Conservation (phyloP, 768 basidiomycete species). For the Suillus subluteus region DNA sequence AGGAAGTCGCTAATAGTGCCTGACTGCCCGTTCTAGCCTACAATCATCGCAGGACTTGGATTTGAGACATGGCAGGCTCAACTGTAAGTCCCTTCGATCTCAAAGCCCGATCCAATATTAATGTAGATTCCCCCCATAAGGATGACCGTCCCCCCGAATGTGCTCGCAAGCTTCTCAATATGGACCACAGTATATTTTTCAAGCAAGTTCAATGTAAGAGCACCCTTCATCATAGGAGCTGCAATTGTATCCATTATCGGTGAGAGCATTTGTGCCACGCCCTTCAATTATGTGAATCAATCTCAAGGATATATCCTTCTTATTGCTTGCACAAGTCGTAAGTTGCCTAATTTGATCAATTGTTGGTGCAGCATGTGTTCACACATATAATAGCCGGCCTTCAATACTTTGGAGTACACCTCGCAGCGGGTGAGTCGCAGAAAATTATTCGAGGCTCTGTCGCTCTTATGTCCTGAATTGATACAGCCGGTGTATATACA, state of each 20-base stretch:
- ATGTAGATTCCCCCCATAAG: conserved; percentile 30
- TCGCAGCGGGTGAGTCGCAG: conserved; percentile 41
- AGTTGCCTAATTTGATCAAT: conserved; percentile 16
- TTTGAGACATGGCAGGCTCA: conserved; percentile 65
- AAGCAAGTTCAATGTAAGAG: conserved; percentile 47
- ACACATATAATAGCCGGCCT: conserved; percentile 41
- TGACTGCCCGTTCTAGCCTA: conserved; percentile 43
- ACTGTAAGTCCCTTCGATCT: conserved; percentile 40
- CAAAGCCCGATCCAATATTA: background rate
- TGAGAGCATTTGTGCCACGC: conserved; percentile 22
- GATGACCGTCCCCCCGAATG: conserved; percentile 64
- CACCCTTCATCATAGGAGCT: conserved; percentile 55
- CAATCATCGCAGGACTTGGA: conserved; percentile 61
- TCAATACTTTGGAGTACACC: conserved; percentile 61
- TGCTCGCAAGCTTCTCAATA: conserved; percentile 52
- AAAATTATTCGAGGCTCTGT: background rate
- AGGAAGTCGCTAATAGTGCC: background rate
- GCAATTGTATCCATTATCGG: conserved; percentile 57
- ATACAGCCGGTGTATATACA: conserved; percentile 53
- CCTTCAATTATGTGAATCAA: background rate
- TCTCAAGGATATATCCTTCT: conserved; percentile 57
- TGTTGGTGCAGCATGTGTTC: background rate
- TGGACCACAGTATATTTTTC: conserved; percentile 55
- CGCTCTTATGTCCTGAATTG: background rate
- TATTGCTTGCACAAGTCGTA: conserved; percentile 49